phyloP scores from a whole-genome alignment of 2,329 filamentous ascomycete genomes.

The Aotearoamyces nothofagi region DNA sequence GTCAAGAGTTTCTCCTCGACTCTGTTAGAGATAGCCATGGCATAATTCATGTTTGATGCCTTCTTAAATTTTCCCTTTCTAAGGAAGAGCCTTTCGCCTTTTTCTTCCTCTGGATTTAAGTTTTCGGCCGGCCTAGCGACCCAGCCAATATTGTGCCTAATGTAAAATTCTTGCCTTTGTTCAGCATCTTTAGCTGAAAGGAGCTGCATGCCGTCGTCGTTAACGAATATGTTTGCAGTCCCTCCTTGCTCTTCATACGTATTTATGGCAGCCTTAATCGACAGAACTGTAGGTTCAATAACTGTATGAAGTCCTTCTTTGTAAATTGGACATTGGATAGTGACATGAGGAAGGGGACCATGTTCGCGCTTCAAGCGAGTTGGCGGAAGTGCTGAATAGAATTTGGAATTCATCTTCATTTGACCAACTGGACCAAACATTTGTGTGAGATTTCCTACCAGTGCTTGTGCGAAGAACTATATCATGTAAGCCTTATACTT shows the following conservation, averaged over 20 bases:
- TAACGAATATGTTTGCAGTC: slow-evolving; percentile 51
- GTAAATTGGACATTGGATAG: slow-evolving; percentile 78
- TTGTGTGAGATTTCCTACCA: slow-evolving; percentile 61
- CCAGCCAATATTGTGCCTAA: slow-evolving; percentile 42
- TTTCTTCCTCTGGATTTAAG: slow-evolving; percentile 34
- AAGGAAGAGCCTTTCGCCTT: slow-evolving; percentile 26
- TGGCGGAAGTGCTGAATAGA: slow-evolving; percentile 61
- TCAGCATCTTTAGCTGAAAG: slow-evolving; percentile 32
- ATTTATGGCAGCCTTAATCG: slow-evolving; percentile 49
- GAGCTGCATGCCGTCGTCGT: slow-evolving; percentile 54
- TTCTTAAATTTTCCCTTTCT: slow-evolving; percentile 56
- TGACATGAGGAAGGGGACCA: slow-evolving; percentile 51
- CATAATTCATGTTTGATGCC: slow-evolving; percentile 65
- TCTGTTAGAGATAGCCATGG: slow-evolving; percentile 41
- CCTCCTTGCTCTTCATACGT: slow-evolving; percentile 48
- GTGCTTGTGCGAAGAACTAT: slow-evolving; percentile 72
- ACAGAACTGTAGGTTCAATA: slow-evolving; percentile 63
- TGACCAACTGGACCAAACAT: slow-evolving; percentile 63
- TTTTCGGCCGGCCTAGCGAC: slow-evolving; percentile 32
- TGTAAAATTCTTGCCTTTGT: slow-evolving; percentile 37
- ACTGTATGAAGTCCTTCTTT: slow-evolving; percentile 67
- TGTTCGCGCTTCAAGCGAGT: slow-evolving; percentile 36
- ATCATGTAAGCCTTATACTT: too few relatives aligned
- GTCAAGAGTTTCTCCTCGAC: slow-evolving; percentile 40
- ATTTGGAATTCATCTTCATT: slow-evolving; percentile 63